These are phyloP conservation scores for Aaosphaeria arxii DNA, from an alignment of 2,329 filamentous ascomycete genomes.

Conservation along the genomic window DNA sequence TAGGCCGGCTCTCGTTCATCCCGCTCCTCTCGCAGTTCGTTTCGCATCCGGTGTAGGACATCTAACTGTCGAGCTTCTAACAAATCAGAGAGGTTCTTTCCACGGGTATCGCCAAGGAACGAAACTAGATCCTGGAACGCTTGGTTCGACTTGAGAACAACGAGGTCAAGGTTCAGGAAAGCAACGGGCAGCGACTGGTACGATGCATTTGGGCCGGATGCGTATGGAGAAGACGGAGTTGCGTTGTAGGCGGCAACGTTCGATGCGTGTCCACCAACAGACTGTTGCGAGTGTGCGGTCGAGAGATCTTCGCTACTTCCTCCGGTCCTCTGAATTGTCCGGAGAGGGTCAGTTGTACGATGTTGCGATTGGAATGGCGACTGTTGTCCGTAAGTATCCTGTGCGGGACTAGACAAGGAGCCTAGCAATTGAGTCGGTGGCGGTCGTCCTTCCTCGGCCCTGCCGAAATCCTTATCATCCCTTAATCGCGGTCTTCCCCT, in stretches of 20 bases:
- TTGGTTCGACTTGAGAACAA: conserved; percentile 45
- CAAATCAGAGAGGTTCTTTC: conserved; percentile 43
- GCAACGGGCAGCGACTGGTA: conserved; percentile 35
- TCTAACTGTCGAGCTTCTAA: conserved; percentile 42
- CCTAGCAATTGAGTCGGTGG: conserved; percentile 22
- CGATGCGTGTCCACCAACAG: conserved; percentile 11
- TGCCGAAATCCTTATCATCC: conserved; percentile 48
- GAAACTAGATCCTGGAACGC: conserved; percentile 44
- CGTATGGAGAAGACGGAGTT: conserved; percentile 16
- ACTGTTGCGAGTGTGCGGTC: conserved; percentile 12
- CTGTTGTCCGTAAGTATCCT: conserved; percentile 20
- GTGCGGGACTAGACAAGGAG: conserved; percentile 13
- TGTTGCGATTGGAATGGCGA: conserved; percentile 17
- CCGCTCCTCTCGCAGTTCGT: conserved; percentile 45
- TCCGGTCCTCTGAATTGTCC: conserved; percentile 13
- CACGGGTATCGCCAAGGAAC: conserved; percentile 35
- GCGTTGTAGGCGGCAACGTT: conserved; percentile 17
- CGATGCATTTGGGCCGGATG: conserved; percentile 18
- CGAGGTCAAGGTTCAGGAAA: conserved; percentile 48
- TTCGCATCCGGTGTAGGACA: conserved; percentile 43
- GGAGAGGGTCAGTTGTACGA: conserved; percentile 20
- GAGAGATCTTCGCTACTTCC: conserved; percentile 15
- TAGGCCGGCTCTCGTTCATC: conserved; percentile 48
- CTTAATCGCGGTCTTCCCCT: conserved; percentile 73
- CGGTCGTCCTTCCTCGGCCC: conserved; percentile 26